Evolutionary conservation across 805 yeast species (phyloP), one percentile per base, ranked within the genome.

Genomic region (Yarrowia osloensis): DNA sequence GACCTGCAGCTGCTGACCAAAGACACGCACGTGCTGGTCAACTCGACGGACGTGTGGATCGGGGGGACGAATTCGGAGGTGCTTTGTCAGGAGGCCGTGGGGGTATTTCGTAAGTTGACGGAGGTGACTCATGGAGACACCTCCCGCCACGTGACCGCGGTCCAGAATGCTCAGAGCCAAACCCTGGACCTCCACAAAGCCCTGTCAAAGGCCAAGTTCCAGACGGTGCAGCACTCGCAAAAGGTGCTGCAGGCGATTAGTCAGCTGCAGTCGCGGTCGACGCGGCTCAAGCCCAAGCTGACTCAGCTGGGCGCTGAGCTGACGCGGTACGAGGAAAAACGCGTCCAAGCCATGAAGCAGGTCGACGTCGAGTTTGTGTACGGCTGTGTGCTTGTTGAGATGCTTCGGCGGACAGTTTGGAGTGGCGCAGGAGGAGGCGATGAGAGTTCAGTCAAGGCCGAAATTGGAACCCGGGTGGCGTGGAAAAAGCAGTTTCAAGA

Each of bases 401-500:
- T 67, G 19, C 63, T 70, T 26, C 74, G 80, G 15, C 73, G 81
- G 9, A 63, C 65, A 2, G 71, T 70, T 19, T 77, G 80, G 80
- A 52, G 66, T 26, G 76, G 86, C 28, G 92, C 87, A 70, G 86
- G 84, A 65, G 12, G 86, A 29, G 92, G 87, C 70, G 86, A 84
- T 65, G 12, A 39, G 1, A 15, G 26, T 2, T 28, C 35, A 4
- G 26, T 57, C 17, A 57, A 39, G 11, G 3, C 47, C 13, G 63
- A 57, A 22, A 40, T 57, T 19, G 49, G 49, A 1, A 28, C 49
- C 0, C 26, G 63, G 15, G 78, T 88, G 68, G 85, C 88, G 28
- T 91, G 97, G 97, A 69, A 81, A 4, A 79, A 81, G 65, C 87
- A 85, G 66, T 89, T 89, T 72, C 85, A 89, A 2, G 70, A 35